Conservation (phyloP, 164 flowering plant genomes). For the Saururus chinensis region DNA sequence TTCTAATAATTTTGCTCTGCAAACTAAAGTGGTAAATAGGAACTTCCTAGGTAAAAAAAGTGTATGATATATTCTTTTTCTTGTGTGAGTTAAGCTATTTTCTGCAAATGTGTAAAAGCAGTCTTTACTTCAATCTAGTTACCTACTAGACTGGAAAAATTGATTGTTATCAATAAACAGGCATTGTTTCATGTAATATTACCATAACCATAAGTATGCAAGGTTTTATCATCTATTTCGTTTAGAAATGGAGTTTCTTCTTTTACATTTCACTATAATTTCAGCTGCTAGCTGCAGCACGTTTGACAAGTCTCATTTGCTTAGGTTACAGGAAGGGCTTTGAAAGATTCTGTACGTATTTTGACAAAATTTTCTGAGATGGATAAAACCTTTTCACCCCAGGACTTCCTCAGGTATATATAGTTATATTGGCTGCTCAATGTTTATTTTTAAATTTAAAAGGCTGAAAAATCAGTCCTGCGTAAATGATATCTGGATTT, state of each 20-base stretch:
- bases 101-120: too few relatives aligned
- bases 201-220: background rate
- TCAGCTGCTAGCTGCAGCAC: background rate
- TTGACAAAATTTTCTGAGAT: slow-evolving; percentile 65
- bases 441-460: background rate
- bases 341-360: slow-evolving; percentile 75
- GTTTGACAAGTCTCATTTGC: slow-evolving; percentile 7
- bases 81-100: too few relatives aligned
- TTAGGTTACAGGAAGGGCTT: slow-evolving; percentile 69
- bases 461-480: too few relatives aligned
- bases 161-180: background rate
- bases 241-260: background rate
- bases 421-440: slow-evolving; percentile 3
- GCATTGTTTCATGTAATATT: background rate
- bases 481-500: too few relatives aligned
- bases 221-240: background rate
- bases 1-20: too few relatives aligned
- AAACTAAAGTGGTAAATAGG: too few relatives aligned
- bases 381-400: slow-evolving; percentile 48
- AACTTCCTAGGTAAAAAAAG: too few relatives aligned
- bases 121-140: too few relatives aligned
- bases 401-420: slow-evolving; percentile 54
- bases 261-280: background rate
- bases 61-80: too few relatives aligned
- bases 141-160: too few relatives aligned